Evolutionary conservation across 179 eudicot species (phyloP), one percentile per base, ranked within the genome.

Genomic region (Vitellaria paradoxa): DNA sequence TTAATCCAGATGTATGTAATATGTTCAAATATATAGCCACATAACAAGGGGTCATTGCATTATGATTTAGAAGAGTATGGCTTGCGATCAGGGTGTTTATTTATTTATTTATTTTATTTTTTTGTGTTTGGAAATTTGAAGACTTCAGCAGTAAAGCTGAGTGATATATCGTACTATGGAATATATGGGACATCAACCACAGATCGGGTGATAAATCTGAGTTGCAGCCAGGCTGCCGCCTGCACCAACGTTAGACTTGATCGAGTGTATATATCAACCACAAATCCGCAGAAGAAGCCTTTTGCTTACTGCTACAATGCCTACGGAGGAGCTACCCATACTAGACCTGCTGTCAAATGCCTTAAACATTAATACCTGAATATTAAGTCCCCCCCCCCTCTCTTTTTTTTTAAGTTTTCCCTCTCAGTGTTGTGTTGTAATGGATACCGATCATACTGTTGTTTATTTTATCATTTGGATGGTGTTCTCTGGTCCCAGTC

Each of bases 331-430:
- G 73, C 56, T 55, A 83, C 64, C 40, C 80, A 75, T 68, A 72
- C 83, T 10, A 79, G 61, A 70, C 88, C 88, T 76, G 76, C 81
- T 77, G 78, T 84, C 13, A 81, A 82, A 24, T 86, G 89, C 75
- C 77, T 84, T 30, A 30, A 30, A 30, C 37, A 30, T 30, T 30
- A 30, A 30, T 1, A 30, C 1, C 37, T 30, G 37, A 30, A 2
- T 30, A 30, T 30, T 30, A 2, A 30, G 37, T n/a, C n/a, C n/a
- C n/a, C n/a, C n/a, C n/a, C n/a, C n/a, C 2, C 1, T 30, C 2
- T 30, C 2, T 30, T 30, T 2, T 30, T 30, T 30, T 30, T 30
- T 30, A 0, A 30, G 2, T 30, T 30, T 30, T 2, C 37, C 37
- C 37, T 30, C 37, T 30, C 37, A 30, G 1, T 30, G 37, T 30